phyloP scores from a whole-genome alignment of 257 asterid genomes.

The Penstemon barbatus region DNA sequence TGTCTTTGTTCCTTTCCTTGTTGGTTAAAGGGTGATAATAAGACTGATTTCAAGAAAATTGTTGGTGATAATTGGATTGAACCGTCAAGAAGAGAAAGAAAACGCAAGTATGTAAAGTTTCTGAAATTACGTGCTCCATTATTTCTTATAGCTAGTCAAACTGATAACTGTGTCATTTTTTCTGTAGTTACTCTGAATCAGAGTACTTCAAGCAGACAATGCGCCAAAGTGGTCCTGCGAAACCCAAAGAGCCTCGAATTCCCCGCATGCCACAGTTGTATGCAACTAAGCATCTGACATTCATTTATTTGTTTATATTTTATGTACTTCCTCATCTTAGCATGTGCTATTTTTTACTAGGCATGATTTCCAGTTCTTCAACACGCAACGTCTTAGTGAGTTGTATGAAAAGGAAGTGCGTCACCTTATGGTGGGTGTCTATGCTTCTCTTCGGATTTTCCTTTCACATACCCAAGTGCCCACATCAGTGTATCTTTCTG shows the following conservation, averaged over 20 bases:
- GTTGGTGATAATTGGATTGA: slow-evolving; percentile 92
- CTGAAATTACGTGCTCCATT: slow-evolving; percentile 8
- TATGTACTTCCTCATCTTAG: slow-evolving; percentile 25
- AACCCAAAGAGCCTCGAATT: slow-evolving; percentile 95
- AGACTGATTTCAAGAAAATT: slow-evolving; percentile 91
- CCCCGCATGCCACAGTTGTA: slow-evolving; percentile 99
- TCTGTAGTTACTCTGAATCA: slow-evolving; percentile 84
- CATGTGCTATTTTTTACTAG: slow-evolving; percentile 42
- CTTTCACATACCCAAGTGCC: neutral
- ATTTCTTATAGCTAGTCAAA: slow-evolving; percentile 8
- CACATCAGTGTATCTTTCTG: neutral
- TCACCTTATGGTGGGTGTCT: slow-evolving; percentile 76
- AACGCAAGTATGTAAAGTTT: slow-evolving; percentile 76
- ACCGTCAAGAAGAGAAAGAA: slow-evolving; percentile 91
- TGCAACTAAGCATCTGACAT: slow-evolving; percentile 29
- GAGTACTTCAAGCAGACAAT: slow-evolving; percentile 99
- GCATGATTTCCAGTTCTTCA: slow-evolving; percentile 99
- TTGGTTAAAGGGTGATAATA: slow-evolving; percentile 70
- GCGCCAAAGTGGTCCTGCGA: slow-evolving; percentile 97
- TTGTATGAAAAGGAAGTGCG: slow-evolving; percentile 99
- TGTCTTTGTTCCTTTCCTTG: slow-evolving; percentile 20
- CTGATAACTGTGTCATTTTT: slow-evolving; percentile 14
- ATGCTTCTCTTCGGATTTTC: slow-evolving; percentile 13
- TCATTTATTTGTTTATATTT: neutral
- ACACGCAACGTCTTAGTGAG: slow-evolving; percentile 96